These are phyloP conservation scores for Fusarium lateritium DNA, from an alignment of 2,329 filamentous ascomycete species.

Conservation along the genomic window DNA sequence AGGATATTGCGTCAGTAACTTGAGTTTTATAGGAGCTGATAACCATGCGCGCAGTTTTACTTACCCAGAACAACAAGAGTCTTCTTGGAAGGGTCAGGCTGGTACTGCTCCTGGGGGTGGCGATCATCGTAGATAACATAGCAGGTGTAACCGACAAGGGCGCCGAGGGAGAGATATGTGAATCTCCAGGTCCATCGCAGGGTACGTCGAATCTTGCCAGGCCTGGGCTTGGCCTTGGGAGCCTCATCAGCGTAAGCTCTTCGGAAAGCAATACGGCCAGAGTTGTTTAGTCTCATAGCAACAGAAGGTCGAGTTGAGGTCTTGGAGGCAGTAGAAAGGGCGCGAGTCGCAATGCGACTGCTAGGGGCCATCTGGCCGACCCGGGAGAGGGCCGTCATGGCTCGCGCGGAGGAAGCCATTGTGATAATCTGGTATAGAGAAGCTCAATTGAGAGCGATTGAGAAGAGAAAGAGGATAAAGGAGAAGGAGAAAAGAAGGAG, in stretches of 20 bases:
- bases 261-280: slow-evolving; percentile 59
- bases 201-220: slow-evolving; percentile 74
- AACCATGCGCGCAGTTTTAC: slow-evolving; percentile 39
- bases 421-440: slow-evolving; percentile 42
- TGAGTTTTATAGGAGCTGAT: slow-evolving; percentile 22
- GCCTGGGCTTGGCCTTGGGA: slow-evolving; percentile 63
- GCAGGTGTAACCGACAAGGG: slow-evolving; percentile 77
- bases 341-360: slow-evolving; percentile 52
- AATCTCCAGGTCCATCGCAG: slow-evolving; percentile 88
- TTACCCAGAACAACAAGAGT: slow-evolving; percentile 95
- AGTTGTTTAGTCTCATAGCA: slow-evolving; percentile 54
- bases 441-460: slow-evolving; percentile 48
- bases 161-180: slow-evolving; percentile 82
- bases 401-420: slow-evolving; percentile 65
- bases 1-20: slow-evolving; percentile 45
- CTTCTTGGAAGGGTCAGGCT: slow-evolving; percentile 92
- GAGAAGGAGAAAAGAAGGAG: slow-evolving; percentile 19
- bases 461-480: slow-evolving; percentile 10
- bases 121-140: slow-evolving; percentile 88
- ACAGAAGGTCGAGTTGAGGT: slow-evolving; percentile 51
- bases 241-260: slow-evolving; percentile 67
- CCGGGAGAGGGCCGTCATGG: slow-evolving; percentile 56
- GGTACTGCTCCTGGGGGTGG: slow-evolving; percentile 83
- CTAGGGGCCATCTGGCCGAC: slow-evolving; percentile 50
- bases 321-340: slow-evolving; percentile 54